These are phyloP conservation scores for Lyophyllum atratum DNA, from an alignment of 768 basidiomycete species.

Conservation along the genomic window DNA sequence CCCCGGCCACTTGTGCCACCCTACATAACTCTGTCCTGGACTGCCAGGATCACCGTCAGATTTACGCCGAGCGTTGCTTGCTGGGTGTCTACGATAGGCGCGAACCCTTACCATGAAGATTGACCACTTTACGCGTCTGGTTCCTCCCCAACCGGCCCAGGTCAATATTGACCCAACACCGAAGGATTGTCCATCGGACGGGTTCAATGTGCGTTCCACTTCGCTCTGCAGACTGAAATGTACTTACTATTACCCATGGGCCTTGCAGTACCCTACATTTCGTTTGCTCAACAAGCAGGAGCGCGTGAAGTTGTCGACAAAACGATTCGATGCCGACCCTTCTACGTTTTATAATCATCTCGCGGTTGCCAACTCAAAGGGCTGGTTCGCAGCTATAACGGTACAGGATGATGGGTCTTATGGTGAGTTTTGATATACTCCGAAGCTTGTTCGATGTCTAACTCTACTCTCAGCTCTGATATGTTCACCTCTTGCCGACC, in stretches of 20 bases:
- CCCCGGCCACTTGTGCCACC: too few relatives aligned
- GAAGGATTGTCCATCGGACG: conserved; percentile 41
- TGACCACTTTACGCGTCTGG: conserved; percentile 40
- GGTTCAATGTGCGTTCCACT: conserved; percentile 42
- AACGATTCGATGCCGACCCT: conserved; percentile 45
- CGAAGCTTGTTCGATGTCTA: not conserved
- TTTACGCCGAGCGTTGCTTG: not conserved
- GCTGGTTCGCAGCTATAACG: conserved; percentile 71
- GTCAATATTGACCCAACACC: conserved; percentile 38
- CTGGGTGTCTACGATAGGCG: not conserved
- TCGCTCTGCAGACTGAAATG: not conserved
- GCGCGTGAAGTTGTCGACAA: conserved; percentile 62
- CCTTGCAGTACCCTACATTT: conserved; percentile 46
- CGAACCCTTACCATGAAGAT: conserved; percentile 15
- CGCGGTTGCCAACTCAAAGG: conserved; percentile 57
- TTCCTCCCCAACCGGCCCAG: conserved; percentile 35
- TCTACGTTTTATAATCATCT: conserved; percentile 51
- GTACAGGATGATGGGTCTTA: conserved; percentile 35
- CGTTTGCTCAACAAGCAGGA: conserved; percentile 60
- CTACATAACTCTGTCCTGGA: too few relatives aligned
- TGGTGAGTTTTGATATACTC: conserved; percentile 30
- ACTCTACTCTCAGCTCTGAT: conserved; percentile 48
- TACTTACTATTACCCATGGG: conserved; percentile 5
- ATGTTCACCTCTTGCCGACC: conserved; percentile 58
- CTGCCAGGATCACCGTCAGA: not conserved